phyloP scores from a whole-genome alignment of 2,329 filamentous ascomycete species.

The Monosporascus sp. region DNA sequence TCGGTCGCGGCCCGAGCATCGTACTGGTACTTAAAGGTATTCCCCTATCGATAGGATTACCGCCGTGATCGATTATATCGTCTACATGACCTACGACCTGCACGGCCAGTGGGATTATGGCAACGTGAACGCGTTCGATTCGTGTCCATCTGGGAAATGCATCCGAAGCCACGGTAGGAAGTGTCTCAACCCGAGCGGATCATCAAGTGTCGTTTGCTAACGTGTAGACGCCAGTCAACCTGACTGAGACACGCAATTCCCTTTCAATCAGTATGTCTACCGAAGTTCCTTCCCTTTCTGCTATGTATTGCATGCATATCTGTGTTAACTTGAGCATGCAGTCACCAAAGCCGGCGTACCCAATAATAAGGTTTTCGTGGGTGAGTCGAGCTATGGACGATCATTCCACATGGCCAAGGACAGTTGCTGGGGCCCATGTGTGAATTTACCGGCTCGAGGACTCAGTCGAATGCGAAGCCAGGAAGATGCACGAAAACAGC shows the following conservation, averaged over 20 bases:
- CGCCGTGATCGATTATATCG: constrained; percentile 16
- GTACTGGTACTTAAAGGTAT: constrained; percentile 21
- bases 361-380: neutral
- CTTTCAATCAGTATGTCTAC: constrained; percentile 11
- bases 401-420: neutral
- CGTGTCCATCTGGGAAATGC: constrained; percentile 8
- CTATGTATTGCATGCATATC: too few relatives aligned
- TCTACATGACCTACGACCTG: constrained; percentile 12
- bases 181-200: too few relatives aligned
- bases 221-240: constrained; percentile 5
- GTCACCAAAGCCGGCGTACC: constrained; percentile 1
- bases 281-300: neutral
- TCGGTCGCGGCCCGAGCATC: constrained; percentile 19
- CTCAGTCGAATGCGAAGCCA: neutral
- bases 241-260: constrained; percentile 15
- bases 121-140: constrained; percentile 3
- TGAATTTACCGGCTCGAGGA: neutral
- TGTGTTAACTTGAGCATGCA: neutral
- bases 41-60: constrained; percentile 12
- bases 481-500: neutral
- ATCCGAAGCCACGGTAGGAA: constrained; percentile 4
- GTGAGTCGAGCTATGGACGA: constrained; percentile 1
- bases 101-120: constrained; percentile 18
- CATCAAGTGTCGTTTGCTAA: too few relatives aligned
- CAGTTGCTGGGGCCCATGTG: neutral